phyloP scores from a whole-genome alignment of 495 filamentous ascomycete species.

The Trichoderma virens region DNA sequence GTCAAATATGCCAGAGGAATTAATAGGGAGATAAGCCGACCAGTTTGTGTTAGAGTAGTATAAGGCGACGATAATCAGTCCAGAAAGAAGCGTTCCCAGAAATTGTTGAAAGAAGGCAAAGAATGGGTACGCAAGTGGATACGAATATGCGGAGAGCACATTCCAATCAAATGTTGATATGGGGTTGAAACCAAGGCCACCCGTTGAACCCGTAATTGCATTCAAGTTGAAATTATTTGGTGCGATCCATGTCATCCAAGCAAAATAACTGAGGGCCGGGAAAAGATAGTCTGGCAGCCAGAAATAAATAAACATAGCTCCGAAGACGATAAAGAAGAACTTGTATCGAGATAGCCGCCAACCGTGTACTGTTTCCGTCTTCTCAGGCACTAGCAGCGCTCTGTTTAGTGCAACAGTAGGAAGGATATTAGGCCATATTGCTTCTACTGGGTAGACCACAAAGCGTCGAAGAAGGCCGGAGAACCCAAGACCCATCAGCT shows the following conservation, averaged over 20 bases:
- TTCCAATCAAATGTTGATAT: constrained; percentile 39
- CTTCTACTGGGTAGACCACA: constrained; percentile 43
- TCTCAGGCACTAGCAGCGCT: constrained; percentile 32
- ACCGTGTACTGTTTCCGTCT: constrained; percentile 18
- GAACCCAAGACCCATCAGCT: constrained; percentile 45
- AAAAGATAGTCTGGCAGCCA: constrained; percentile 40
- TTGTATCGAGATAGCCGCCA: constrained; percentile 28
- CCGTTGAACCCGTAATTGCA: constrained; percentile 23
- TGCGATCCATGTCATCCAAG: constrained; percentile 38
- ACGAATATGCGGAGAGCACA: constrained; percentile 22
- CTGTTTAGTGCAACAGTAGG: constrained; percentile 39
- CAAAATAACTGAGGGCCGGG: constrained; percentile 29
- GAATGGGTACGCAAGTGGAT: constrained; percentile 36
- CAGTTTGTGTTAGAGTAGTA: constrained; percentile 34
- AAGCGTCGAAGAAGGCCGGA: constrained; percentile 47
- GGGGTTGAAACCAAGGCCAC: constrained; percentile 30
- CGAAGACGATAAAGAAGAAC: constrained; percentile 28
- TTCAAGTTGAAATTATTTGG: constrained; percentile 28
- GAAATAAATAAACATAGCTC: constrained; percentile 34
- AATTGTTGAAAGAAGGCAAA: constrained; percentile 37
- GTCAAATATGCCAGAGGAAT: constrained; percentile 32
- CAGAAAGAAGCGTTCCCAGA: constrained; percentile 23
- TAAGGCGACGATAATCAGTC: constrained; percentile 25
- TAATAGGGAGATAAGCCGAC: constrained; percentile 32
- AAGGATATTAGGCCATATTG: constrained; percentile 35